Conservation (phyloP, 169 alveolate genomes). For the Eimeria falciformis region DNA sequence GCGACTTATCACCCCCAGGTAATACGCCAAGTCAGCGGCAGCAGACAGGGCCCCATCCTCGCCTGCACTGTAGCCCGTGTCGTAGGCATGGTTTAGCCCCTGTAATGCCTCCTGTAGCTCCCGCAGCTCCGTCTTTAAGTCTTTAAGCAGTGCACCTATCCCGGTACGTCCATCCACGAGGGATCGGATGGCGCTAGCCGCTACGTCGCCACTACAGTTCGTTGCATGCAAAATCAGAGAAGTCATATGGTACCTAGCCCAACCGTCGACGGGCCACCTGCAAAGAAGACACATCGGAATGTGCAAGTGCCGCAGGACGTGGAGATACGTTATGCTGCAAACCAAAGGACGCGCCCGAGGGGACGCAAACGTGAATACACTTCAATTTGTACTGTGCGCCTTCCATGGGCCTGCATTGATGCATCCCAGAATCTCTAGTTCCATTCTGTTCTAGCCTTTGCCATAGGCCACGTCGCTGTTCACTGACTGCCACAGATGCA, state of each 20-base stretch:
- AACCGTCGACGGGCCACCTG: constrained; percentile 70
- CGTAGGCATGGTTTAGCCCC: constrained; percentile 1
- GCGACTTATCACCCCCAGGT: constrained; percentile 30
- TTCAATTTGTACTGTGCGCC: too few relatives aligned
- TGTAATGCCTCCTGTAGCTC: constrained; percentile 49
- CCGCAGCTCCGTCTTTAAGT: constrained; percentile 41
- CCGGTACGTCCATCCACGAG: constrained; percentile 10
- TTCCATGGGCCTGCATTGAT: too few relatives aligned
- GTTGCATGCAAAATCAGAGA: constrained; percentile 42
- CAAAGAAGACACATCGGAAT: neutral
- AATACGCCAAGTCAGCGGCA: constrained; percentile 49
- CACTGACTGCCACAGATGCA: neutral
- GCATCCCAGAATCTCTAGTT: too few relatives aligned
- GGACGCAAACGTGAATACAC: too few relatives aligned
- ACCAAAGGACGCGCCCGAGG: too few relatives aligned
- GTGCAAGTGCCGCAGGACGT: too few relatives aligned
- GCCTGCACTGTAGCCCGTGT: constrained; percentile 1
- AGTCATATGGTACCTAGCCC: constrained; percentile 33
- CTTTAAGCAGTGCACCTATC: constrained; percentile 31
- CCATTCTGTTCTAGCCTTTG: too few relatives aligned
- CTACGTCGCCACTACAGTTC: neutral
- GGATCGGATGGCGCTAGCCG: neutral
- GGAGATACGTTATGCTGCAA: neutral
- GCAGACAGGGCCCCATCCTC: constrained; percentile 39
- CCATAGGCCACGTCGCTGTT: too few relatives aligned